Evolutionary conservation across 805 yeast species (phyloP).

Genomic region (Sungouiella thailandica): DNA sequence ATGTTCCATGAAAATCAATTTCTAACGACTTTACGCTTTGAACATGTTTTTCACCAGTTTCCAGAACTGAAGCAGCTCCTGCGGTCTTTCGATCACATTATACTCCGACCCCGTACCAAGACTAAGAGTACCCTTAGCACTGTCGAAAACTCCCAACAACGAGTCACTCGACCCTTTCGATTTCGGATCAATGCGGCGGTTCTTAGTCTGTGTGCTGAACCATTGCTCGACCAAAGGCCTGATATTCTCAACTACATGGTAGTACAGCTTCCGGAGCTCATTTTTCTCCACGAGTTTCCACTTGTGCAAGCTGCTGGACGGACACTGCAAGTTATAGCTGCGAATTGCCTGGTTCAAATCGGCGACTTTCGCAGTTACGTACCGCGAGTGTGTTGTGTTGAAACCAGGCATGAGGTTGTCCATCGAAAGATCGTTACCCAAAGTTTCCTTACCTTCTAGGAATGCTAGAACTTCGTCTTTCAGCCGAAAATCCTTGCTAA

Average conservation of each 20-base stretch:
- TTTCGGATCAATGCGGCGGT: background rate
- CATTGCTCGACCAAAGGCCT: constrained; percentile 2
- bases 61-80: constrained; percentile 8
- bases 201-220: background rate
- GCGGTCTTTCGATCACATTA: constrained; percentile 2
- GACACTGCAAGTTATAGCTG: constrained; percentile 35
- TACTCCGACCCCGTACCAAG: background rate
- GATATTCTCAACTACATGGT: constrained; percentile 10
- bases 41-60: constrained; percentile 8
- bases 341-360: constrained; percentile 20
- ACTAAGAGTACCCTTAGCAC: background rate
- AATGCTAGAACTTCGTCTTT: background rate
- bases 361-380: constrained; percentile 9
- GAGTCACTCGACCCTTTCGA: background rate
- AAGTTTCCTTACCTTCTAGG: background rate
- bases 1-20: background rate
- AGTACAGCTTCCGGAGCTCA: constrained; percentile 22
- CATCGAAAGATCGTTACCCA: background rate
- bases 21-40: background rate
- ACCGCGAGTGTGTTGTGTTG: constrained; percentile 2
- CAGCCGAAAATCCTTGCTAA: background rate
- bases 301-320: constrained; percentile 34
- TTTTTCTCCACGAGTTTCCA: constrained; percentile 25
- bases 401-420: constrained; percentile 1
- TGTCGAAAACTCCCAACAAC: constrained; percentile 1